Evolutionary conservation across 2,329 filamentous ascomycete species (phyloP).

Genomic region (Coniosporium tulheliwenetii): DNA sequence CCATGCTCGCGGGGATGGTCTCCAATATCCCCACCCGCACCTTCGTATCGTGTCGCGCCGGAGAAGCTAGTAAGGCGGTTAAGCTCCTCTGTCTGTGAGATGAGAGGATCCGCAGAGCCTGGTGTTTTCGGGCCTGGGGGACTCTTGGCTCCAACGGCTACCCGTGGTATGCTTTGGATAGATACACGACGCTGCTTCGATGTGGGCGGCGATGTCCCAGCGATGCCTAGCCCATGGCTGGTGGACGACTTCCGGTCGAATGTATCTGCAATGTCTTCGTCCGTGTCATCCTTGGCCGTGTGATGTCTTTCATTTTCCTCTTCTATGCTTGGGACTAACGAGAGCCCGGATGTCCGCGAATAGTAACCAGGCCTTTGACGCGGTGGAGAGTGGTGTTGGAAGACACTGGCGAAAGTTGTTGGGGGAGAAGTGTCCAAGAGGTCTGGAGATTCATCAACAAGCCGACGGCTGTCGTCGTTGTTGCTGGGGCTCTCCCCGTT

Average conservation of each 20-base stretch:
- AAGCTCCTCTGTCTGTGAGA: neutral
- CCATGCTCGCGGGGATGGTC: neutral
- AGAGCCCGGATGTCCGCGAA: conserved; percentile 17
- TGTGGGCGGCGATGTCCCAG: neutral
- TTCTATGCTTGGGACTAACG: conserved; percentile 12
- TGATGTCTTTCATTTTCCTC: conserved; percentile 5
- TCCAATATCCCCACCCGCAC: neutral
- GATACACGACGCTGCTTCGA: conserved; percentile 5
- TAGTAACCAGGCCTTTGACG: conserved; percentile 18
- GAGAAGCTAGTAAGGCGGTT: conserved; percentile 10
- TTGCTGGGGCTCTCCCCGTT: neutral
- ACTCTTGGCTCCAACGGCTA: conserved; percentile 8
- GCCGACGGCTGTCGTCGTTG: conserved; percentile 12
- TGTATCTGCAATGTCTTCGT: conserved; percentile 11
- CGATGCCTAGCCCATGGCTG: conserved; percentile 20
- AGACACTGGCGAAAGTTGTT: conserved; percentile 9
- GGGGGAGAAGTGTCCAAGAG: conserved; percentile 12
- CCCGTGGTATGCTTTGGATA: conserved; percentile 12
- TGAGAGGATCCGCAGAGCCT: conserved; percentile 3
- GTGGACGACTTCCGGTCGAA: conserved; percentile 6
- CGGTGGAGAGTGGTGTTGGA: conserved; percentile 8
- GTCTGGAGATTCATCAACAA: conserved; percentile 13
- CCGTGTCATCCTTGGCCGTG: conserved; percentile 16
- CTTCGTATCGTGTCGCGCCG: neutral
- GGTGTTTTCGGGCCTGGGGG: conserved; percentile 6